These are phyloP conservation scores for Zoysia pacifica DNA, from an alignment of 176 grass and related monocot genomes.

Conservation along the genomic window DNA sequence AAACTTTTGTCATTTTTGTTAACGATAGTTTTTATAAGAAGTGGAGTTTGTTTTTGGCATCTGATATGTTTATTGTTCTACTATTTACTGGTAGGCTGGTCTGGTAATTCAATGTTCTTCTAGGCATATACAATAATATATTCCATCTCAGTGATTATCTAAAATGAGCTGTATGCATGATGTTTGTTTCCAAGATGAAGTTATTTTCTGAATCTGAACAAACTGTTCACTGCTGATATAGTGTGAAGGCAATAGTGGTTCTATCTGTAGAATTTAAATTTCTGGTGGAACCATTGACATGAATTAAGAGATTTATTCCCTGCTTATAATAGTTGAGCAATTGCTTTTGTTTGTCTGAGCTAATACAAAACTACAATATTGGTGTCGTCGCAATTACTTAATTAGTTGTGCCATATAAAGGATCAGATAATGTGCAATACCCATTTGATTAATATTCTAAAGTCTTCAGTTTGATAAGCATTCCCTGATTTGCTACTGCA, in stretches of 20 bases:
- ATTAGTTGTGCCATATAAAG: constrained; percentile 9
- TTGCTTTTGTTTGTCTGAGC: neutral
- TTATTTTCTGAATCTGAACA: neutral
- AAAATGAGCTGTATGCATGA: neutral
- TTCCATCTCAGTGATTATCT: neutral
- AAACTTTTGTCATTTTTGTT: neutral
- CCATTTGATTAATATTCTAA: neutral
- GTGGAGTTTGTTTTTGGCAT: neutral
- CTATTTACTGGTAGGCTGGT: neutral
- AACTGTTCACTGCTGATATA: neutral
- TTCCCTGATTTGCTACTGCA: constrained; percentile 7
- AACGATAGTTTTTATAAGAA: neutral
- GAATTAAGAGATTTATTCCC: neutral
- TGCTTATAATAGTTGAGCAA: neutral
- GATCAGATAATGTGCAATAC: neutral
- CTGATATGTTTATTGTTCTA: constrained; percentile 15
- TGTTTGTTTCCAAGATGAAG: constrained; percentile 2
- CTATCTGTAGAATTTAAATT: neutral
- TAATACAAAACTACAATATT: neutral
- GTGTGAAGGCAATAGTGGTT: neutral
- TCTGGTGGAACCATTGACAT: constrained; percentile 3
- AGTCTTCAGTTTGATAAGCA: neutral
- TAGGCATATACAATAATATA: neutral
- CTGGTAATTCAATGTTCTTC: neutral
- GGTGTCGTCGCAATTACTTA: neutral